A percentile compares a stretch with the other conserved stretches of the same genome.
Evolutionary conservation across 345 rosid species (phyloP).

Genomic region (Lepidium sativum): DNA sequence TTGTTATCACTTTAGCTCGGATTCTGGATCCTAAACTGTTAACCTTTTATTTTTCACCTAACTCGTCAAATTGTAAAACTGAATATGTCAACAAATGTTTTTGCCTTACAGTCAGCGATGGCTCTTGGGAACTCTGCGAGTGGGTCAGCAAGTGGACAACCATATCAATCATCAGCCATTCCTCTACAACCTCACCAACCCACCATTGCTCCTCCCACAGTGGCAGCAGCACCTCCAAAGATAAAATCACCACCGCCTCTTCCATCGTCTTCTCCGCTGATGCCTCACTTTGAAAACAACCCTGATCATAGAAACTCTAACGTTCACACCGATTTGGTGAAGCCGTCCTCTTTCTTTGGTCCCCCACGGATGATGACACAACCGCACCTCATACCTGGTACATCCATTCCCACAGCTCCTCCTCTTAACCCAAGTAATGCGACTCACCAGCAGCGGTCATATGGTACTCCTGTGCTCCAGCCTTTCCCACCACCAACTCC

Average conservation of each 20-base stretch:
- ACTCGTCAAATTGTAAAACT: neutral
- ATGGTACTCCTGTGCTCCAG: conserved; percentile 84
- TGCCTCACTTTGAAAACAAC: conserved; percentile 39
- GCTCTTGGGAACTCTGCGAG: conserved; percentile 41
- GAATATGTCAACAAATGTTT: neutral
- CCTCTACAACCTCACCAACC: conserved; percentile 39
- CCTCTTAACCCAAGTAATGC: conserved; percentile 41
- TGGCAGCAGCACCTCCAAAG: conserved; percentile 40
- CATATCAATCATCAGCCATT: conserved; percentile 41
- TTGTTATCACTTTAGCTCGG: neutral
- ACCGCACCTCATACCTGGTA: conserved; percentile 29
- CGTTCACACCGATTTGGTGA: conserved; percentile 48
- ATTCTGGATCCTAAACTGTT: neutral
- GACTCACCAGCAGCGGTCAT: conserved; percentile 43
- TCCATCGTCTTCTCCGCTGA: conserved; percentile 39
- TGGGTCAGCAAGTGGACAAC: conserved; percentile 34
- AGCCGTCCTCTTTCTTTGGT: conserved; percentile 58
- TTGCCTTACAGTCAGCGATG: conserved; percentile 59
- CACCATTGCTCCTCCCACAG: conserved; percentile 24
- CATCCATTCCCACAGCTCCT: conserved; percentile 52
- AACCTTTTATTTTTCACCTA: neutral
- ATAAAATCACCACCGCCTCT: conserved; percentile 38
- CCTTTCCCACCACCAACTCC: conserved; percentile 96
- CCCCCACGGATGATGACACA: conserved; percentile 42
- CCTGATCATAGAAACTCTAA: conserved; percentile 35